Percentiles rank a stretch among this genome's conserved stretches.
Evolutionary conservation across 2,329 filamentous ascomycete species (phyloP).

Genomic region (Fusarium hainanense): DNA sequence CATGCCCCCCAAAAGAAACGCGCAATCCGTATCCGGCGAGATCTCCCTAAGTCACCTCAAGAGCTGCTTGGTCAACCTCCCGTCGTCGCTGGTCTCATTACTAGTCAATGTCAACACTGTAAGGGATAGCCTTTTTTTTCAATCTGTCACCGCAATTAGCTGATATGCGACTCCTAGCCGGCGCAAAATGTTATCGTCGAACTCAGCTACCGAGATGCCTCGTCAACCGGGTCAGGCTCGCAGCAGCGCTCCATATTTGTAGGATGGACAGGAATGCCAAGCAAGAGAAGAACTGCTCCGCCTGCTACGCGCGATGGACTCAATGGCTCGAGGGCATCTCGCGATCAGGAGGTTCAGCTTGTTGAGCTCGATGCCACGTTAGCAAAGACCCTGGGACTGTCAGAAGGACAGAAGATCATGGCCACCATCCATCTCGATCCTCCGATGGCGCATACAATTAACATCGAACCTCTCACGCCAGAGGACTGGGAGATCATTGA

Average conservation of each 20-base stretch:
- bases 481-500: slow-evolving; percentile 99
- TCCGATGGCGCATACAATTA: slow-evolving; percentile 89
- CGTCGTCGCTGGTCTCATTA: slow-evolving; percentile 82
- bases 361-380: slow-evolving; percentile 92
- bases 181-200: slow-evolving; percentile 98
- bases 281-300: slow-evolving; percentile 81
- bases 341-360: slow-evolving; percentile 79
- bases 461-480: slow-evolving; percentile 94
- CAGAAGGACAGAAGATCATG: slow-evolving; percentile 82
- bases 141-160: background rate
- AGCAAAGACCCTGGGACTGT: slow-evolving; percentile 78
- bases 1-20: slow-evolving; percentile 65
- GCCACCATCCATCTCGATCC: slow-evolving; percentile 85
- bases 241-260: slow-evolving; percentile 80
- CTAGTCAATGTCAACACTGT: slow-evolving; percentile 92
- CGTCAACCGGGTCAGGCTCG: slow-evolving; percentile 59
- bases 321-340: slow-evolving; percentile 65
- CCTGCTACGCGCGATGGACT: slow-evolving; percentile 81
- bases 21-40: slow-evolving; percentile 78
- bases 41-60: slow-evolving; percentile 88
- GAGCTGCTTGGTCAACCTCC: slow-evolving; percentile 95
- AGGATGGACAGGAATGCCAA: slow-evolving; percentile 98
- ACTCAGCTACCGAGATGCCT: slow-evolving; percentile 74
- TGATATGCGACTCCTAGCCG: slow-evolving; percentile 63
- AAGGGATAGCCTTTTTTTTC: slow-evolving; percentile 51